Percentiles rank a stretch among this genome's conserved stretches.
Conservation (phyloP, 331 rosid genomes). For the Phaseolus coccineus region DNA sequence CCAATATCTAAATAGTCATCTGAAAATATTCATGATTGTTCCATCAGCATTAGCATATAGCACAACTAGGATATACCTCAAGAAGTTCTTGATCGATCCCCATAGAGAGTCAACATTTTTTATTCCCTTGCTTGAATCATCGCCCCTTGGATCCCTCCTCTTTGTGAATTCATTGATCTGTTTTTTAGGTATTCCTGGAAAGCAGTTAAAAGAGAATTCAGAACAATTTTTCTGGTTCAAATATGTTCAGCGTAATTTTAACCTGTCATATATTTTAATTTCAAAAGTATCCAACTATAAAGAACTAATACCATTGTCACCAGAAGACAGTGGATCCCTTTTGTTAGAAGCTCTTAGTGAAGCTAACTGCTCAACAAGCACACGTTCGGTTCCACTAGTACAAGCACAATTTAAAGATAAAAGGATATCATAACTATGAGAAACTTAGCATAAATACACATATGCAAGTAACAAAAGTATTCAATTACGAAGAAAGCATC, state of each 20-base stretch:
- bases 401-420: slow-evolving; percentile 37
- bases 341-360: slow-evolving; percentile 59
- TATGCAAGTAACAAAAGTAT: not conserved
- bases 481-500: slow-evolving; percentile 19
- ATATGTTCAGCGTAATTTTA: slow-evolving; percentile 21
- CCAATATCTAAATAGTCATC: slow-evolving; percentile 31
- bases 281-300: slow-evolving; percentile 14
- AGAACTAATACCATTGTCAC: slow-evolving; percentile 51
- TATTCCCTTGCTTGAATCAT: slow-evolving; percentile 46
- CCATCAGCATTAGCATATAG: slow-evolving; percentile 21
- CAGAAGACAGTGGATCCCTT: slow-evolving; percentile 48
- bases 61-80: slow-evolving; percentile 61
- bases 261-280: slow-evolving; percentile 14
- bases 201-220: slow-evolving; percentile 17
- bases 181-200: slow-evolving; percentile 56
- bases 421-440: slow-evolving; percentile 34
- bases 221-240: slow-evolving; percentile 20
- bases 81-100: slow-evolving; percentile 64
- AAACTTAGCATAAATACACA: slow-evolving; percentile 11
- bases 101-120: slow-evolving; percentile 56
- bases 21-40: slow-evolving; percentile 7
- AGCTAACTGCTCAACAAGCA: slow-evolving; percentile 73
- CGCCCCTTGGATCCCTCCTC: slow-evolving; percentile 46
- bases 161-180: slow-evolving; percentile 43
- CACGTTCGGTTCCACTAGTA: slow-evolving; percentile 69